Evolutionary conservation across 1,139 yeast species (phyloP), one percentile per base, ranked within the genome.

Genomic region (Taphrina flavorubra): DNA sequence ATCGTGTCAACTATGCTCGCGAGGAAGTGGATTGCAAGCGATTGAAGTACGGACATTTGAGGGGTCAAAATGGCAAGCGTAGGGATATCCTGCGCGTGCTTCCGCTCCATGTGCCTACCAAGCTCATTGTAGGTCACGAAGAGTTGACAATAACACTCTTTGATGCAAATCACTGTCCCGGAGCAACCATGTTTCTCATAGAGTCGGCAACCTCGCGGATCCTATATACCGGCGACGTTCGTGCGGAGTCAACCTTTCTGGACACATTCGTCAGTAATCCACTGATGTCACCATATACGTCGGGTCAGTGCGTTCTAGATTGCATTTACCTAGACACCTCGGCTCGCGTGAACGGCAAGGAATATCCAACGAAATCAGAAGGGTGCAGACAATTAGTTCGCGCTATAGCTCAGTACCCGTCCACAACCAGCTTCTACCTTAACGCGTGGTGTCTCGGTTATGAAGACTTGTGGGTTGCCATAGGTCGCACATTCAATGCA

Each of bases 91-190:
- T 71, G 62, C 65, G 70, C 8, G 69, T 72, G 7, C 42, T 76
- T 58, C 74, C 76, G 2, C 69, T 74, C 47, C 72, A 74, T 59
- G 64, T 70, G 18, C 75, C 76, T 1, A 62, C 74, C 1, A 65
- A 36, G 40, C 70, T 78, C 5, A 63, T 69, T 6, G 69, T 75
- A 37, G 71, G 70, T 1, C 57, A 61, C 16, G 71, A 65, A 4
- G 40, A 64, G 8, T 70, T 78, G 18, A 72, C 69, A 37, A 78
- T 79, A 6, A 79, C 81, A 1, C 72, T 78, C 6, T 68, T 79
- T 7, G 77, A 76, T 44, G 79, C 86, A 0, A 82, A 86, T 72
- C 90, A 87, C 73, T 87, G 90, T 73, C 87, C 88, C 4, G 90
- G 90, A 1, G 81, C 88, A 2, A 79, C 81, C 5, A 85, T 86